Conservation (phyloP, 2,329 filamentous ascomycete species). For the Hypomyces perniciosus region DNA sequence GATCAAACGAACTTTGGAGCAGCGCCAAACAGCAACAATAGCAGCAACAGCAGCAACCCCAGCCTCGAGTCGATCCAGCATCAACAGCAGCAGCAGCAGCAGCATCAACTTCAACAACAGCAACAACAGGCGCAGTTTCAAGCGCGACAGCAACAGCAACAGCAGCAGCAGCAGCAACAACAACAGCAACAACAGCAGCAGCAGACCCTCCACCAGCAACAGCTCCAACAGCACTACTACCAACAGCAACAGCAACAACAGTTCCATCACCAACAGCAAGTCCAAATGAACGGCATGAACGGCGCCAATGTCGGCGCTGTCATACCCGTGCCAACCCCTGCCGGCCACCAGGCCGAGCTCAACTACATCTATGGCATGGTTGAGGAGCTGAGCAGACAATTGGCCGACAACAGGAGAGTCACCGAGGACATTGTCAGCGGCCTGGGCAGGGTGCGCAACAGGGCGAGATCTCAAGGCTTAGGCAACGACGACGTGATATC, state of each 20-base stretch:
- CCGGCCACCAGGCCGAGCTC: conserved; percentile 61
- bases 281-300: conserved; percentile 45
- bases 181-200: conserved; percentile 11
- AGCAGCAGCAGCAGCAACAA: conserved; percentile 7
- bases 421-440: conserved; percentile 60
- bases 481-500: conserved; percentile 54
- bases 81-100: conserved; percentile 19
- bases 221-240: conserved; percentile 15
- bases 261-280: conserved; percentile 15
- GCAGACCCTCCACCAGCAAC: conserved; percentile 7
- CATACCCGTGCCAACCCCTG: conserved; percentile 54
- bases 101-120: conserved; percentile 19
- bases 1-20: background rate
- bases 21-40: conserved; percentile 16
- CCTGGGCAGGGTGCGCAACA: conserved; percentile 54
- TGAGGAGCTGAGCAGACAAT: conserved; percentile 57
- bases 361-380: conserved; percentile 65
- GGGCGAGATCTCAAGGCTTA: conserved; percentile 46
- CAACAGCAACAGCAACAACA: conserved; percentile 16
- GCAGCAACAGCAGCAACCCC: conserved; percentile 11
- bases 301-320: conserved; percentile 41
- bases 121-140: conserved; percentile 18
- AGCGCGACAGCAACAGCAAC: conserved; percentile 7
- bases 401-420: conserved; percentile 54
- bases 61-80: background rate